Evolutionary conservation across 225 moss, liverwort and hornwort species (phyloP), one percentile per base, ranked within the genome.

Genomic region (Asterella californica): DNA sequence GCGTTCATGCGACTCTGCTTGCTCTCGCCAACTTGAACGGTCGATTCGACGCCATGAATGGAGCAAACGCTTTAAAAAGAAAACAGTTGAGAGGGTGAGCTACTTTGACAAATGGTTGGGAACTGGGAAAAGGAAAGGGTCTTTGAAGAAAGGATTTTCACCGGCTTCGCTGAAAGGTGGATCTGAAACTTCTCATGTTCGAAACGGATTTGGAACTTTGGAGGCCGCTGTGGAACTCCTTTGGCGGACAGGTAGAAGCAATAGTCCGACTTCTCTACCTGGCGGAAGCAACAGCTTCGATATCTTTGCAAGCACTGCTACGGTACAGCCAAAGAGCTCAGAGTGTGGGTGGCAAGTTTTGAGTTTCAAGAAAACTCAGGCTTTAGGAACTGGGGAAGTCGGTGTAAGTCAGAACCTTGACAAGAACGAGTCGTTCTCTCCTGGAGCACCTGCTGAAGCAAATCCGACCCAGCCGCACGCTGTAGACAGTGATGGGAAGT

Each of bases 21-120:
- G 12, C 30, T 34, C 32, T 64, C n/a, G 38, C 18, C 72, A 82
- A 33, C 36, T 63, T 24, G 33, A 38, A 34, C 24, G 70, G 59
- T 71, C 82, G 42, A 22, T 68, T 21, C 60, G 62, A 52, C 63
- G 78, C 45, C 85, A 81, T 53, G 25, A 70, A 59, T 85, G 87
- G 82, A 71, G 49, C 1, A 87, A 78, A 70, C 67, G 84, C 55
- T 87, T 87, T 17, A 87, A 80, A 50, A 82, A 75, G 33, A 86
- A 76, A 79, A 70, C 77, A 2, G 80, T 61, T 34, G 82, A 82
- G 53, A 79, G 76, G 37, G 79, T 87, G 9, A 70, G 81, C 76
- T 79, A 87, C 53, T 81, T 87, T 66, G 86, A 87, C 36, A 69
- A 42, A 8, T 87, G 86, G 83, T 74, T 83, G 76, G 81, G 79